These are phyloP conservation scores for carrot (Daucus carota) DNA, from an alignment of 129 eudicot genomes.

Conservation along the genomic window DNA sequence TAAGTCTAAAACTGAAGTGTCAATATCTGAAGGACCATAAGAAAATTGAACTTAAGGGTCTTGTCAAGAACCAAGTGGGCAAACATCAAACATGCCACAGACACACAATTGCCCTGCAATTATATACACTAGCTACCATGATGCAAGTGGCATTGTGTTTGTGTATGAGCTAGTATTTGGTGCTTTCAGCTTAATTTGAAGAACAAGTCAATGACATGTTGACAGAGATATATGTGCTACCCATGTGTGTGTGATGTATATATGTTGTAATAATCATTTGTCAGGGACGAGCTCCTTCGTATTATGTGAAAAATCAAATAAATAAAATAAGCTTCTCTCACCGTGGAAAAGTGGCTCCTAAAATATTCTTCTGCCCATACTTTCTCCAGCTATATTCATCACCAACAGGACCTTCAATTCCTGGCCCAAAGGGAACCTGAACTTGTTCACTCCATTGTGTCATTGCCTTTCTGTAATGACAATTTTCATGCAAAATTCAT, in stretches of 20 bases:
- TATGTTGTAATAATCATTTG: no score
- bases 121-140: background rate
- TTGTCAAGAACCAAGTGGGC: background rate
- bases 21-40: background rate
- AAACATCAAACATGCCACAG: no score
- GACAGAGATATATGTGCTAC: background rate
- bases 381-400: constrained; percentile 91
- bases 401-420: constrained; percentile 43
- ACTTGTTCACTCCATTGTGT: constrained; percentile 66
- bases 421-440: constrained; percentile 31
- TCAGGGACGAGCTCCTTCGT: no score
- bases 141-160: background rate
- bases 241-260: no score
- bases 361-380: constrained; percentile 86
- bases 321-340: constrained; percentile 17
- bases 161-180: no score
- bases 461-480: constrained; percentile 46
- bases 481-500: constrained; percentile 1
- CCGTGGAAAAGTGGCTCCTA: constrained; percentile 84
- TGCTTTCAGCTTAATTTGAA: background rate
- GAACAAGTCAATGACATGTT: background rate
- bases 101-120: background rate
- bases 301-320: no score
- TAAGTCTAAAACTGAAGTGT: background rate
- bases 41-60: background rate